Percentiles rank a stretch among this genome's conserved stretches.
phyloP scores from a whole-genome alignment of 2,329 filamentous ascomycete species.

The Beauveria caledonica region DNA sequence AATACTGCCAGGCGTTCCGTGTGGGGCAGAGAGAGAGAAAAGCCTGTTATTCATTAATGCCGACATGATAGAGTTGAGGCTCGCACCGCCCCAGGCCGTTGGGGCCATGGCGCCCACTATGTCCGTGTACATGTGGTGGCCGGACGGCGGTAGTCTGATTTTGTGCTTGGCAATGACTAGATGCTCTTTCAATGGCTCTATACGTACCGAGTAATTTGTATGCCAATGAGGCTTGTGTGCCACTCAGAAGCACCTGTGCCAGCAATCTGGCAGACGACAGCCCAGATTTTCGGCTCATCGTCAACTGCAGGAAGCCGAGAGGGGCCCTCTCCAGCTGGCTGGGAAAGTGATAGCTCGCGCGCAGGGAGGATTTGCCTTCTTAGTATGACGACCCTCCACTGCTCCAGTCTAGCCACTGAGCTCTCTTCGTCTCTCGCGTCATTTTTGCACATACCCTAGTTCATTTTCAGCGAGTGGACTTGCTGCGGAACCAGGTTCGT shows the following conservation, averaged over 20 bases:
- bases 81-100: constrained; percentile 1
- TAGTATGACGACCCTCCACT: not conserved
- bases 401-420: not conserved
- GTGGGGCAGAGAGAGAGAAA: constrained; percentile 4
- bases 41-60: not conserved
- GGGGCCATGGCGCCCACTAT: not conserved
- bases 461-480: constrained; percentile 1
- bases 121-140: not conserved
- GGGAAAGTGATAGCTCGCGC: constrained; percentile 20
- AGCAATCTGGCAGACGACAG: not conserved
- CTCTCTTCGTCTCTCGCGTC: constrained; percentile 10
- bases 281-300: constrained; percentile 1
- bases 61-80: constrained; percentile 6
- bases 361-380: constrained; percentile 16
- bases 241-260: not conserved
- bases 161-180: not conserved
- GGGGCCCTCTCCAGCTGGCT: not conserved
- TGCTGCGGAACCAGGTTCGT: constrained; percentile 9
- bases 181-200: not conserved
- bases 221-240: not conserved
- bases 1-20: constrained; percentile 9
- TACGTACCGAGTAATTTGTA: not conserved
- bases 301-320: constrained; percentile 1
- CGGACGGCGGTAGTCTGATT: not conserved
- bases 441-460: constrained; percentile 6